phyloP scores from a whole-genome alignment of 352 stramenopile genomes.

The Phytophthora melonis region DNA sequence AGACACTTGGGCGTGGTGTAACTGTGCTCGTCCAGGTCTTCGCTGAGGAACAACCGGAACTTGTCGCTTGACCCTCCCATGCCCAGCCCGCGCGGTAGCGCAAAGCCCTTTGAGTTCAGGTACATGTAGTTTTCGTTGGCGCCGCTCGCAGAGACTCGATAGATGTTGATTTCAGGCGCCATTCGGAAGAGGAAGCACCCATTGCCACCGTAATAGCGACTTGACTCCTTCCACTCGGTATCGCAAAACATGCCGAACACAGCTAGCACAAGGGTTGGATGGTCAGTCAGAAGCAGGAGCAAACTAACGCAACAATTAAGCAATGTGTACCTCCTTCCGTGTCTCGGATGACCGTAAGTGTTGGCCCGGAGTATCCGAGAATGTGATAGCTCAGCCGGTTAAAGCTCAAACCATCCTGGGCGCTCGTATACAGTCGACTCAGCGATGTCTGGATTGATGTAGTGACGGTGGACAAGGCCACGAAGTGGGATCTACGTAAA shows the following conservation, averaged over 20 bases:
- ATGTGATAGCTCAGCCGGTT: slow-evolving; percentile 87
- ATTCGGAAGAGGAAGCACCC: slow-evolving; percentile 85
- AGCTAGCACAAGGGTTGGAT: slow-evolving; percentile 38
- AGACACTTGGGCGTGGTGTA: slow-evolving; percentile 80
- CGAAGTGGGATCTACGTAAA: slow-evolving; percentile 64
- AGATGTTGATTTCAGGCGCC: slow-evolving; percentile 69
- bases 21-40: slow-evolving; percentile 87
- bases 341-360: slow-evolving; percentile 75
- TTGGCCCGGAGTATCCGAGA: slow-evolving; percentile 80
- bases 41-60: slow-evolving; percentile 83
- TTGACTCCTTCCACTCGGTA: slow-evolving; percentile 87
- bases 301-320: neutral
- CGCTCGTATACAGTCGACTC: slow-evolving; percentile 81
- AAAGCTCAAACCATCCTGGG: slow-evolving; percentile 84
- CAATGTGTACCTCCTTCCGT: slow-evolving; percentile 61
- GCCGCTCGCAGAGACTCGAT: slow-evolving; percentile 56
- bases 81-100: slow-evolving; percentile 75
- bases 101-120: slow-evolving; percentile 86
- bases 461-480: slow-evolving; percentile 64
- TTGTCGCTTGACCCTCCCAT: slow-evolving; percentile 81
- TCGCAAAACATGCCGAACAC: slow-evolving; percentile 91
- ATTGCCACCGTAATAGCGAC: slow-evolving; percentile 81
- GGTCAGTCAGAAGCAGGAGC: slow-evolving; percentile 5
- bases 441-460: slow-evolving; percentile 67
- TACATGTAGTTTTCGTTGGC: slow-evolving; percentile 86